phyloP scores from a whole-genome alignment of 768 basidiomycete genomes.

The Trametes sanguinea region DNA sequence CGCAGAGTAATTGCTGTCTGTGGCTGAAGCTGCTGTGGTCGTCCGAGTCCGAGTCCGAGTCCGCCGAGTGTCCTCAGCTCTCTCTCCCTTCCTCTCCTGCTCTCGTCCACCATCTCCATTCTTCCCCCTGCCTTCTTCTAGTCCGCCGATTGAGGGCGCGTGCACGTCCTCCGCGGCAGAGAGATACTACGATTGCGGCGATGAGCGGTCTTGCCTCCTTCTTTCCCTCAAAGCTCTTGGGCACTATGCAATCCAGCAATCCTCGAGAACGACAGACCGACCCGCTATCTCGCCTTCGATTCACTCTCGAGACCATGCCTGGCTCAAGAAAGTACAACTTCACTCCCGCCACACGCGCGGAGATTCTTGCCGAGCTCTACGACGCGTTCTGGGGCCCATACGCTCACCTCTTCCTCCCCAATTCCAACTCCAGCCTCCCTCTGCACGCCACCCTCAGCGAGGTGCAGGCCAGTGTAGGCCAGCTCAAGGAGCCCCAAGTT shows the following conservation, averaged over 20 bases:
- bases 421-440: constrained; percentile 62
- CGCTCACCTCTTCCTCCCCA: constrained; percentile 70
- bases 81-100: neutral
- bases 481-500: constrained; percentile 59
- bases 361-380: constrained; percentile 81
- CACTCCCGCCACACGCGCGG: constrained; percentile 70
- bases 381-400: constrained; percentile 81
- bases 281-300: constrained; percentile 71
- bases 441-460: constrained; percentile 67
- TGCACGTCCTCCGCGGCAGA: neutral
- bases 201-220: constrained; percentile 50
- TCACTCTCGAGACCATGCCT: constrained; percentile 80
- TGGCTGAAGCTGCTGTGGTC: neutral
- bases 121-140: neutral
- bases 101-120: neutral
- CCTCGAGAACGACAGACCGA: constrained; percentile 58
- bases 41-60: too few species aligned
- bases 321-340: constrained; percentile 77
- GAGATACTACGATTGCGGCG: neutral
- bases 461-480: constrained; percentile 60
- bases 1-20: neutral
- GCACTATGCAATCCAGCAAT: constrained; percentile 44
- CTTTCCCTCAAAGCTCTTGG: constrained; percentile 51
- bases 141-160: neutral
- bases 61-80: neutral